Evolutionary conservation across 2,329 filamentous ascomycete species (phyloP).

Genomic region (Calonectria pseudoreteaudii): DNA sequence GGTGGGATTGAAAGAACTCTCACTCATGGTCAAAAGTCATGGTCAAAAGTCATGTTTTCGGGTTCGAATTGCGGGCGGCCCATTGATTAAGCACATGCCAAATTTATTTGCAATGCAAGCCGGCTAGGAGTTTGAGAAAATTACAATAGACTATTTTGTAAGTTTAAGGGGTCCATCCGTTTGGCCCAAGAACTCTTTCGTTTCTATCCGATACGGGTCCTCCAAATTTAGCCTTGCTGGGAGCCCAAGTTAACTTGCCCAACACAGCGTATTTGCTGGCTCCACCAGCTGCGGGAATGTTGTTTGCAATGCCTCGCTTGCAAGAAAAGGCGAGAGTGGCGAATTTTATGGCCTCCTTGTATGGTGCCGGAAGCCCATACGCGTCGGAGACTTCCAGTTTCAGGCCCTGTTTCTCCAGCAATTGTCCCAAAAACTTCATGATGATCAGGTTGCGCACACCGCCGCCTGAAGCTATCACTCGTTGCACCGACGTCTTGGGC

Average conservation of each 20-base stretch:
- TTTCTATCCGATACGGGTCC: background rate
- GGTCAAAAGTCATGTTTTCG: too few relatives aligned
- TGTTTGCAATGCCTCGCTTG: slow-evolving; percentile 43
- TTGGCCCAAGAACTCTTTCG: background rate
- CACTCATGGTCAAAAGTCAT: too few relatives aligned
- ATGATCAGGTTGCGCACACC: slow-evolving; percentile 41
- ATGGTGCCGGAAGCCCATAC: slow-evolving; percentile 44
- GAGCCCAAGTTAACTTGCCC: slow-evolving; percentile 43
- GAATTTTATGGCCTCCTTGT: slow-evolving; percentile 48
- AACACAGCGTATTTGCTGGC: slow-evolving; percentile 43
- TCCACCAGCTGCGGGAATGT: slow-evolving; percentile 44
- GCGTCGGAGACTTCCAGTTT: slow-evolving; percentile 36
- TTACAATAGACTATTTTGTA: too few relatives aligned
- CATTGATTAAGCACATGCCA: too few relatives aligned
- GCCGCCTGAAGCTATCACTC: slow-evolving; percentile 43
- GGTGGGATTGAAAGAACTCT: too few relatives aligned
- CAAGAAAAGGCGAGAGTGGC: slow-evolving; percentile 44
- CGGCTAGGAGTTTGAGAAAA: too few relatives aligned
- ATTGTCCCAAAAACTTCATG: slow-evolving; percentile 34
- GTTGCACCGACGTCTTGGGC: slow-evolving; percentile 29
- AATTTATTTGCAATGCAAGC: too few relatives aligned
- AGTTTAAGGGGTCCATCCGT: background rate
- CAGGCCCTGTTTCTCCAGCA: slow-evolving; percentile 23
- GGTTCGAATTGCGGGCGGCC: too few relatives aligned
- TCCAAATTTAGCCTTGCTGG: slow-evolving; percentile 6